Base-by-base conservation (phyloP, 345 rosid genomes). In the Bruguiera sexangula region DNA sequence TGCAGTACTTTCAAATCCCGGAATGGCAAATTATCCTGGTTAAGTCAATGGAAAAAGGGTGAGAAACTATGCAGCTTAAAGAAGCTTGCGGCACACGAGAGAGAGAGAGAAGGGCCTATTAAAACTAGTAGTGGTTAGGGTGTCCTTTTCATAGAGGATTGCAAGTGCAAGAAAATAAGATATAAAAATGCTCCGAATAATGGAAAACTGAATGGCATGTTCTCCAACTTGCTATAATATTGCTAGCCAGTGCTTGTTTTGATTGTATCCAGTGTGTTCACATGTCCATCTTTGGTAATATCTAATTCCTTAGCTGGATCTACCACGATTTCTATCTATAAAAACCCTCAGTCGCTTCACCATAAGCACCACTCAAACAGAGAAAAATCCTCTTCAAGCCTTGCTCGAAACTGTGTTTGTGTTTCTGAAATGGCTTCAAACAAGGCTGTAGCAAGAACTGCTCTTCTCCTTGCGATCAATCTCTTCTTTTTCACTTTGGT, bases 381-480 rank as follows among this genome's bases (percentile, higher is more conserved):
- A 34, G 37, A 8, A 34, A 34, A 34, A 7, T 1, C 37, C 9
- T 34, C 37, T 34, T 8, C 37, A 34, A 34, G 37, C 37, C 58
- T 30, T 3, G 18, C 0, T 43, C 1, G 19, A 13, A 50, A 19
- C 22, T 19, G 15, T 27, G 9, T 3, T 8, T 18, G 6, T 29
- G 9, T 58, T 52, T 34, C 32, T n/a, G 65, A 63, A 19, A 73
- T 67, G 77, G 66, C 56, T 63, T 67, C 37, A 7, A 34, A 34
- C 37, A 34, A 34, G 50, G 22, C 68, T 16, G 9, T 66, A 48
- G 54, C 67, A 69, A 69, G 29, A 26, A 57, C 48, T 39, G 54
- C 74, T 8, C 67, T 75, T 46, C 60, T 70, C 60, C 65, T 76
- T 21, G 31, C 59, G 20, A 39, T 76, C 16, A 70, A 66, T 39